Evolutionary conservation across 331 rosid genomes (phyloP).

Genomic region (Ulmus americana): DNA sequence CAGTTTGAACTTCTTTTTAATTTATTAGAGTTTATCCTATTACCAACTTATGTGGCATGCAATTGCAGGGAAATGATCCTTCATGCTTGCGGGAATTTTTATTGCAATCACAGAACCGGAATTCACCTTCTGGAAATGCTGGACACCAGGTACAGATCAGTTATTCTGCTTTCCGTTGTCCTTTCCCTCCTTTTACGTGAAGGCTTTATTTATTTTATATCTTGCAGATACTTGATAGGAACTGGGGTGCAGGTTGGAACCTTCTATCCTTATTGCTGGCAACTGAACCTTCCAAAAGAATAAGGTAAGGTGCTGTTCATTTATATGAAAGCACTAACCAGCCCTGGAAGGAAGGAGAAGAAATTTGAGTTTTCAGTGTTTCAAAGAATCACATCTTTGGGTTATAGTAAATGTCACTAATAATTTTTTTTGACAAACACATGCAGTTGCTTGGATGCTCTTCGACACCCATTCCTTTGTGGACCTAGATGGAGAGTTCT

Average conservation of each 20-base stretch:
- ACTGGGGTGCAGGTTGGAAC: slow-evolving; percentile 99
- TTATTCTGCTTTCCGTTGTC: slow-evolving; percentile 4
- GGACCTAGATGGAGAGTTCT: slow-evolving; percentile 97
- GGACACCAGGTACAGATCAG: slow-evolving; percentile 63
- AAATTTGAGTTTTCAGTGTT: slow-evolving; percentile 11
- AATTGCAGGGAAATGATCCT: slow-evolving; percentile 84
- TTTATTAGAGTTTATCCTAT: slow-evolving; percentile 14
- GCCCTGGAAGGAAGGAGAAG: neutral
- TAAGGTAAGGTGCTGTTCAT: slow-evolving; percentile 43
- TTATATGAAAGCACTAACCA: slow-evolving; percentile 12
- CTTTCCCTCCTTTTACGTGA: slow-evolving; percentile 18
- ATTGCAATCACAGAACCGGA: slow-evolving; percentile 54
- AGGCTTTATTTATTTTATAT: slow-evolving; percentile 16
- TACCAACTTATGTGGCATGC: slow-evolving; percentile 24
- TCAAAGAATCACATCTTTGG: neutral
- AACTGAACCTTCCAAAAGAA: slow-evolving; percentile 65
- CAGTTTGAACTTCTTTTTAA: slow-evolving; percentile 8
- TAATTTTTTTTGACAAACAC: slow-evolving; percentile 17
- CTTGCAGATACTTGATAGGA: slow-evolving; percentile 89
- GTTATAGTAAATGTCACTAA: neutral
- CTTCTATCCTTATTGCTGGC: slow-evolving; percentile 83
- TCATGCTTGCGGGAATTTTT: slow-evolving; percentile 83
- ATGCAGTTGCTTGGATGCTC: slow-evolving; percentile 90
- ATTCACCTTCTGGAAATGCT: slow-evolving; percentile 57
- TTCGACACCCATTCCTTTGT: slow-evolving; percentile 90